Percentiles rank a stretch among this genome's conserved stretches.
Evolutionary conservation across 2,329 filamentous ascomycete genomes (phyloP).

Genomic region (Monosporascus cannonballus): DNA sequence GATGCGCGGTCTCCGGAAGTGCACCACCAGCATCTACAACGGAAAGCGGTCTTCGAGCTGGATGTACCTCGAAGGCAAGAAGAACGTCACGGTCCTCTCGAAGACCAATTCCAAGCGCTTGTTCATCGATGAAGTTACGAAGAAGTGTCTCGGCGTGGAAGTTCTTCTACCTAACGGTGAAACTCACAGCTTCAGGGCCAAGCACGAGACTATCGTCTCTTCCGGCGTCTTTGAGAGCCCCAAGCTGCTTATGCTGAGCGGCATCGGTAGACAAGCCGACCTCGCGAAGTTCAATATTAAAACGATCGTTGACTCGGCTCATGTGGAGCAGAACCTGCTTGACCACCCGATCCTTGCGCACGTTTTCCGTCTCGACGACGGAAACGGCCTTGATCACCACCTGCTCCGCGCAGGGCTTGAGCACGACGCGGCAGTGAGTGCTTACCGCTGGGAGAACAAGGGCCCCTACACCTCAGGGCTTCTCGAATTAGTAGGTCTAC

Average conservation of each 20-base stretch:
- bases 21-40: conserved; percentile 50
- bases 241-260: conserved; percentile 58
- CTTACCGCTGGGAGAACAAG: conserved; percentile 31
- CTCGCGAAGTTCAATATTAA: conserved; percentile 48
- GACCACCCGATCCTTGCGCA: conserved; percentile 53
- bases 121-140: conserved; percentile 39
- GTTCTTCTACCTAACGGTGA: conserved; percentile 35
- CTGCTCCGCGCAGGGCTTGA: conserved; percentile 31
- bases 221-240: conserved; percentile 56
- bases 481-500: conserved; percentile 49
- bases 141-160: conserved; percentile 38
- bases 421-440: conserved; percentile 26
- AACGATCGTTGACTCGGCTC: conserved; percentile 48
- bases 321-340: conserved; percentile 59
- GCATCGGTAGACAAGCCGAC: conserved; percentile 51
- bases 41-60: conserved; percentile 48
- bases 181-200: conserved; percentile 40
- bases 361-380: conserved; percentile 39
- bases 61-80: conserved; percentile 44
- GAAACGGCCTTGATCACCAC: conserved; percentile 32
- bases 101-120: conserved; percentile 44
- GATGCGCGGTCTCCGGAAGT: conserved; percentile 47
- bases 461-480: conserved; percentile 35
- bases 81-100: conserved; percentile 47
- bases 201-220: conserved; percentile 41